Conservation (phyloP, 164 flowering plant species). For the Protea cynaroides region DNA sequence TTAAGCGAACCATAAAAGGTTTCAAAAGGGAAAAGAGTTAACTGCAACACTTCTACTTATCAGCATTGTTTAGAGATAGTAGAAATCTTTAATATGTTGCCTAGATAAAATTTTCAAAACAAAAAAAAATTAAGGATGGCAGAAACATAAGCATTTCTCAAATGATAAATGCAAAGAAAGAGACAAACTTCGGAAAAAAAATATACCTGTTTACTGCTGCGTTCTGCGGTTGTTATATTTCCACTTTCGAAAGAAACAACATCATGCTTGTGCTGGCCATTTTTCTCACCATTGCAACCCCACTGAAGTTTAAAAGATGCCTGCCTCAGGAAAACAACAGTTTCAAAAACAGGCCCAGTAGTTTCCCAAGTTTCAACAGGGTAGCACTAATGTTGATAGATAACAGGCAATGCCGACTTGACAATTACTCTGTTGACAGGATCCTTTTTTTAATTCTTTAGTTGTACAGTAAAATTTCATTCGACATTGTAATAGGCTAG, state of each 20-base stretch:
- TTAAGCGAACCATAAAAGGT: slow-evolving; percentile 8
- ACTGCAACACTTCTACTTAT: background rate
- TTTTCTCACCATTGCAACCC: slow-evolving; percentile 73
- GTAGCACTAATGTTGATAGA: background rate
- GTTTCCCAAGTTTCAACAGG: background rate
- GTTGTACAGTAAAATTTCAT: background rate
- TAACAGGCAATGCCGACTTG: background rate
- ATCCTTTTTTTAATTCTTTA: background rate
- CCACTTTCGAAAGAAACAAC: slow-evolving; percentile 97
- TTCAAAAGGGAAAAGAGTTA: background rate
- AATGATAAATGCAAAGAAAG: slow-evolving; percentile 2
- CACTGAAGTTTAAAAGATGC: slow-evolving; percentile 93
- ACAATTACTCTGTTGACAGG: background rate
- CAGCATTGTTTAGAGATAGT: background rate
- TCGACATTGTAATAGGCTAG: too few species aligned
- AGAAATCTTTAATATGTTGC: background rate
- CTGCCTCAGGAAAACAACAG: slow-evolving; percentile 36
- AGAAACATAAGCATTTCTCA: background rate
- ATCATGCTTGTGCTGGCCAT: slow-evolving; percentile 92
- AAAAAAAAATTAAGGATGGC: background rate
- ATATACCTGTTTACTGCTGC: slow-evolving; percentile 95
- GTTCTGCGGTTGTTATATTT: slow-evolving; percentile 85
- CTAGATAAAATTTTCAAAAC: background rate
- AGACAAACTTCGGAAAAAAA: background rate
- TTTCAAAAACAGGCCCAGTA: background rate